Conservation (phyloP, 306 rosid genomes). For the Pueraria montana region DNA sequence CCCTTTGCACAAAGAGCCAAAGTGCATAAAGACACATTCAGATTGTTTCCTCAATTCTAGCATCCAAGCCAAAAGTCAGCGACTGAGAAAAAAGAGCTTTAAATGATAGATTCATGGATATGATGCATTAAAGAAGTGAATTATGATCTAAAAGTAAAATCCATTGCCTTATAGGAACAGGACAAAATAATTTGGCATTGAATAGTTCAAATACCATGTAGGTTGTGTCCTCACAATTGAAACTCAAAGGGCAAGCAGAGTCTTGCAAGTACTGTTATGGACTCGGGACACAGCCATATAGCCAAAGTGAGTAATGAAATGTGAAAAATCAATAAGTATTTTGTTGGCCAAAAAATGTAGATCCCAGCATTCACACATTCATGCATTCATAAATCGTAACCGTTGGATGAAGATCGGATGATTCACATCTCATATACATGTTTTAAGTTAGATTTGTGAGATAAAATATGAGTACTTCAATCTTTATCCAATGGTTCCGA, state of each 20-base stretch:
- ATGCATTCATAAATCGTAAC: background rate
- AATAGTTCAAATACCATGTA: slow-evolving; percentile 14
- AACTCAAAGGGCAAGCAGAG: background rate
- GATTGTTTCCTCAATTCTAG: slow-evolving; percentile 16
- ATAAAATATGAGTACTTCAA: background rate
- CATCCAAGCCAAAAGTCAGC: slow-evolving; percentile 1
- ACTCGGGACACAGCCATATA: background rate
- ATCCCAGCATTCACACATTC: background rate
- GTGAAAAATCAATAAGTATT: background rate
- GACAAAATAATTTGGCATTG: background rate
- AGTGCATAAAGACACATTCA: slow-evolving; percentile 14
- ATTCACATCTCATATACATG: background rate
- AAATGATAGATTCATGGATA: background rate
- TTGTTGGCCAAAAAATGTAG: background rate
- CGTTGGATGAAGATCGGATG: background rate
- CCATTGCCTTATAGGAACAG: background rate
- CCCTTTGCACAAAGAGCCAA: slow-evolving; percentile 4
- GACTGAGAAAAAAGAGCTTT: background rate
- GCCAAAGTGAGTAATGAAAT: background rate
- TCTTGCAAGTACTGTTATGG: too few species aligned
- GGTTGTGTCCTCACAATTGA: background rate
- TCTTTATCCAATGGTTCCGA: background rate
- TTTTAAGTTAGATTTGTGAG: background rate
- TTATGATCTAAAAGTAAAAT: background rate
- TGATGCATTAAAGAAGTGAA: background rate